phyloP scores from a whole-genome alignment of 345 rosid genomes.

The Iberis pinnata region DNA sequence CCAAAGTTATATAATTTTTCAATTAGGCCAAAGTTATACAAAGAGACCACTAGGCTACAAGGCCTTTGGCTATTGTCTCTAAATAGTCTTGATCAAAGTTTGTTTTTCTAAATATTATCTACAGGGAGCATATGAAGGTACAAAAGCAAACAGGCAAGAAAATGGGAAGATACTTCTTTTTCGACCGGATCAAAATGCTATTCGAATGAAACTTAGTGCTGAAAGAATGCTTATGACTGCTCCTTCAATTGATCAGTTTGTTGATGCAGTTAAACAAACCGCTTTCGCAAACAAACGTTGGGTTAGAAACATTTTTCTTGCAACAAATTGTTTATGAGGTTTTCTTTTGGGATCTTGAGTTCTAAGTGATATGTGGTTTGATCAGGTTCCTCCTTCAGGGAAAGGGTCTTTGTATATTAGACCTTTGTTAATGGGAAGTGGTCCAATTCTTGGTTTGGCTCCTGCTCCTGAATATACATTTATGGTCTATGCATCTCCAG shows the following conservation, averaged over 20 bases:
- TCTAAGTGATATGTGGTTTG: constrained; percentile 6
- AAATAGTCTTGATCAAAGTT: background rate
- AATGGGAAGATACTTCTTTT: constrained; percentile 58
- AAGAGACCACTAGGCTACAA: too few relatives aligned
- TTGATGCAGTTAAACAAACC: constrained; percentile 46
- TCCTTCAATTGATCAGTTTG: constrained; percentile 47
- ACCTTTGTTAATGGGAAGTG: constrained; percentile 47
- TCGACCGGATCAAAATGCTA: constrained; percentile 67
- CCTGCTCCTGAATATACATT: constrained; percentile 50
- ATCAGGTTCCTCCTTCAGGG: constrained; percentile 44
- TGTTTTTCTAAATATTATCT: background rate
- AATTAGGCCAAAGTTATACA: too few relatives aligned
- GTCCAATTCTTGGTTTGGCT: constrained; percentile 39
- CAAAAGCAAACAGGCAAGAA: constrained; percentile 69
- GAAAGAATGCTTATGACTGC: constrained; percentile 54
- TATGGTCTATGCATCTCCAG: constrained; percentile 42
- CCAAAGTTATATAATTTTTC: too few relatives aligned
- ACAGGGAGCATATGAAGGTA: constrained; percentile 76
- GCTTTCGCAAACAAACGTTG: constrained; percentile 57
- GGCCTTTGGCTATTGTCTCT: too few relatives aligned
- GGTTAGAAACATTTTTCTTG: constrained; percentile 36
- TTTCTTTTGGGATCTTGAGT: constrained; percentile 16
- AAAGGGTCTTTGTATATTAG: constrained; percentile 49
- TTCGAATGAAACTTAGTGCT: constrained; percentile 48
- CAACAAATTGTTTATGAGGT: background rate